Evolutionary conservation across 176 grass and related monocot genomes (phyloP).

Genomic region (Juncus effusus): DNA sequence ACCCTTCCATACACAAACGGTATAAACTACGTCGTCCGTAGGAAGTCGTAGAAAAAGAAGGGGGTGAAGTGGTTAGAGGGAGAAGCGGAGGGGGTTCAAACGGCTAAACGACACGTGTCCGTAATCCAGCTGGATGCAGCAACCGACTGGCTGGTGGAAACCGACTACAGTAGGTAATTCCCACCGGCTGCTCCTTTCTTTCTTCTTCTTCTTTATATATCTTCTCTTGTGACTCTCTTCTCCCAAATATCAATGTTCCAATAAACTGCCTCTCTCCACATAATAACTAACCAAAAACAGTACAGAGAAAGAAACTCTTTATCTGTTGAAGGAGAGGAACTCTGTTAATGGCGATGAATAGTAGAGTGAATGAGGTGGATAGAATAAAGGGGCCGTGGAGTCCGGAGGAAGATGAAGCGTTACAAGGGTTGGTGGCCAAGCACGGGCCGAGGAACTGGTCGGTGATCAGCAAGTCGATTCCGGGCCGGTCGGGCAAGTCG

Average conservation of each 20-base stretch:
- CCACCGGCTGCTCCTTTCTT: constrained; percentile 27
- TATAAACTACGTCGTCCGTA: too few relatives aligned
- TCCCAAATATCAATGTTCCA: neutral
- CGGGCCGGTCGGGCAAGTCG: constrained; percentile 67
- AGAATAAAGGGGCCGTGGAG: constrained; percentile 97
- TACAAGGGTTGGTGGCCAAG: constrained; percentile 53
- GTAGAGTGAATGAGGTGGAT: constrained; percentile 45
- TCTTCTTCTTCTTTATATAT: neutral
- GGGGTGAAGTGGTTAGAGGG: neutral
- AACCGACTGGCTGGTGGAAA: constrained; percentile 31
- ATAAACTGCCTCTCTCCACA: neutral
- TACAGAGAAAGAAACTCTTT: neutral
- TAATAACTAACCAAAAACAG: neutral
- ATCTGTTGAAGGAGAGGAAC: neutral
- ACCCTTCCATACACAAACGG: too few relatives aligned
- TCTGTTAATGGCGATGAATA: constrained; percentile 7
- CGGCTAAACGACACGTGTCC: constrained; percentile 33
- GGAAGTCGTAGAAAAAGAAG: neutral
- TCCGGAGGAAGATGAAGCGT: constrained; percentile 91
- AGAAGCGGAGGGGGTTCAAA: neutral
- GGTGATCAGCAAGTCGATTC: constrained; percentile 83
- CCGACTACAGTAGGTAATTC: neutral
- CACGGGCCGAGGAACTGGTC: constrained; percentile 92
- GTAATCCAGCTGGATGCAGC: constrained; percentile 38
- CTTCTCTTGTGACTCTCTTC: constrained; percentile 12